phyloP scores from a whole-genome alignment of 1,284 basidiomycete genomes.

The Trametes pubescens region DNA sequence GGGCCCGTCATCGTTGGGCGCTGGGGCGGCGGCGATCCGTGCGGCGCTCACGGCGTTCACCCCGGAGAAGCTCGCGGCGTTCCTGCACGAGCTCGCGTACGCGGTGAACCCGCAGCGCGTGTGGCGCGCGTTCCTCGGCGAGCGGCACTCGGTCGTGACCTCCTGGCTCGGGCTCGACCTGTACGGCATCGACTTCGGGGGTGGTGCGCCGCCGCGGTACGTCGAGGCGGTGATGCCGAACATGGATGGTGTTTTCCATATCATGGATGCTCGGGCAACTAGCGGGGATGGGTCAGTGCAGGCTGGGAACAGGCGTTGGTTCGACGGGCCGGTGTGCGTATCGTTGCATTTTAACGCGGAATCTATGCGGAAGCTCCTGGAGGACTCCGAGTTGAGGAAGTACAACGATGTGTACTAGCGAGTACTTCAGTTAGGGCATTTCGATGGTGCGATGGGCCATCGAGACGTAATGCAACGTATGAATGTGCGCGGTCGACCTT shows the following conservation, averaged over 20 bases:
- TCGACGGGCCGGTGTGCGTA: conserved; percentile 26
- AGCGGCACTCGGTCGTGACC: conserved; percentile 47
- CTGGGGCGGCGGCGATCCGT: conserved; percentile 43
- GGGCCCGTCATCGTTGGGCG: conserved; percentile 18
- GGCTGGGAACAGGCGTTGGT: conserved; percentile 22
- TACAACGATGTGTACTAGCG: background rate
- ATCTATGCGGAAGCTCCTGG: conserved; percentile 17
- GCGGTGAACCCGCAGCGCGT: conserved; percentile 42
- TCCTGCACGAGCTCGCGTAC: conserved; percentile 47
- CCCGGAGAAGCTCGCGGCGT: conserved; percentile 38
- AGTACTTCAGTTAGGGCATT: no score
- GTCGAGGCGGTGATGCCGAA: conserved; percentile 49
- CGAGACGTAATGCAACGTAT: no score
- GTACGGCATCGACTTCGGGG: conserved; percentile 50
- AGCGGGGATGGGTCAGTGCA: background rate
- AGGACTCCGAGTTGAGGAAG: conserved; percentile 19
- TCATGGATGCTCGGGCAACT: conserved; percentile 45
- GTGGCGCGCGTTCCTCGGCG: conserved; percentile 52
- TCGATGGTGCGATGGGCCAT: no score
- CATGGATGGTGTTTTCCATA: conserved; percentile 49
- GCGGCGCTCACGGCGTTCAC: conserved; percentile 40
- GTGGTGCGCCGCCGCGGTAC: conserved; percentile 38
- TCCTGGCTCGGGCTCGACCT: conserved; percentile 50
- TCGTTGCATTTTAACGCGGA: conserved; percentile 23
- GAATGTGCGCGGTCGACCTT: no score